These are phyloP conservation scores for Cryptosporidium sp. DNA, from an alignment of 169 alveolate species.

Conservation along the genomic window DNA sequence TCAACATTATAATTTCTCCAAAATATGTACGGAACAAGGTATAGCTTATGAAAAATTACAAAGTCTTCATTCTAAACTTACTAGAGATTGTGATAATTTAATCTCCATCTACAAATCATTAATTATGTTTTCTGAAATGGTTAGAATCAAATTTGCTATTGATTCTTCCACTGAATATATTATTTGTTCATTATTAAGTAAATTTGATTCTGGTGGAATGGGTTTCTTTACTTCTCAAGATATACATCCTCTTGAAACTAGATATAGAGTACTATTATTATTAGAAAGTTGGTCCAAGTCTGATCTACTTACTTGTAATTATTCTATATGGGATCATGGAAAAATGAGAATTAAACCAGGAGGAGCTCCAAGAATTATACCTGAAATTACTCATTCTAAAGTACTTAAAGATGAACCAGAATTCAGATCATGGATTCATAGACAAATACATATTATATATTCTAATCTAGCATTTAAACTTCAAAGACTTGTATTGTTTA, in stretches of 20 bases:
- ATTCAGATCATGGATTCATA: slow-evolving; percentile 46
- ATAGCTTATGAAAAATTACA: slow-evolving; percentile 2
- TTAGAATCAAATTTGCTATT: slow-evolving; percentile 17
- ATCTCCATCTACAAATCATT: slow-evolving; percentile 15
- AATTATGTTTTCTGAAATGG: slow-evolving; percentile 52
- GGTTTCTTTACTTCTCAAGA: slow-evolving; percentile 20
- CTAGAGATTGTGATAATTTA: slow-evolving; percentile 30
- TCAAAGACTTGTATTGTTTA: slow-evolving; percentile 53
- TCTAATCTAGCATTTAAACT: slow-evolving; percentile 62
- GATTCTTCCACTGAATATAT: slow-evolving; percentile 20
- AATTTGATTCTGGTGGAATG: slow-evolving; percentile 40
- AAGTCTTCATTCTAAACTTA: slow-evolving; percentile 5
- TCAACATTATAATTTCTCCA: background rate
- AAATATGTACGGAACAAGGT: background rate
- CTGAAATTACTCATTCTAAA: slow-evolving; percentile 6
- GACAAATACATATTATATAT: slow-evolving; percentile 56
- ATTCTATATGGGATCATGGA: slow-evolving; percentile 48
- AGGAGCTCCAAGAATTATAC: slow-evolving; percentile 61
- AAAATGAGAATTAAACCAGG: slow-evolving; percentile 72
- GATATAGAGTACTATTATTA: slow-evolving; percentile 57
- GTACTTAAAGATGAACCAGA: slow-evolving; percentile 13
- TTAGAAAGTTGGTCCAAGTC: slow-evolving; percentile 65
- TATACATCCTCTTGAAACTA: slow-evolving; percentile 54
- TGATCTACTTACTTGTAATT: slow-evolving; percentile 10
- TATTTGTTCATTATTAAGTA: slow-evolving; percentile 5